Base-by-base conservation (phyloP, 768 basidiomycete species). In the Tricholoma saponaceum region DNA sequence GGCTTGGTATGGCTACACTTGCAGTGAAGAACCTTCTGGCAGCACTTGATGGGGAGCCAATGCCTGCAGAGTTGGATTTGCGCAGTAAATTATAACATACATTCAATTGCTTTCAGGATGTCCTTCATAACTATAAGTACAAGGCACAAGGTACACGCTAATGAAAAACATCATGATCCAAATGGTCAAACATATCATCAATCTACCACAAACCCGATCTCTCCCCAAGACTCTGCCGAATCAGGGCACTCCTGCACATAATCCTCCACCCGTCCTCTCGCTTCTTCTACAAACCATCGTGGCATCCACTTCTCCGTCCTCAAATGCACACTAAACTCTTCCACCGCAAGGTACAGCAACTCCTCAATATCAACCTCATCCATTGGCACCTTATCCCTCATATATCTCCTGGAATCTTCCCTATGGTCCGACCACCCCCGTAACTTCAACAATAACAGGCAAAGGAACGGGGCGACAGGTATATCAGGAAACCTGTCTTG, bases 1-100 rank as follows among this genome's bases (percentile, higher is more conserved):
- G 95, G 54, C 69, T 82, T 52, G 87, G 79, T 7, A 97, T 97
- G 95, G 92, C 87, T 0, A 82, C 79, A 2, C 72, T 91, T 32
- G 90, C 89, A 1, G 87, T 79, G 3, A 76, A 82, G 56, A 94
- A 93, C 66, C 64, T 88, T 51, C 66, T 92, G 4, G 83, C 79
- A 0, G 89, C 79, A 5, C 61, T 88, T 1, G 70, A 73, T 22
- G 83, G 74, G 1, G 68, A 73, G 33, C 64, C 66, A 0, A 85
- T 91, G 85, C 85, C 82, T 0, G 79, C 83, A 32, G 77, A 82
- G 32, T 55, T 75, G 1, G 69, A 72, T 53, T 55, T 73, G 37
- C 50, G 46, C 47, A 60, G 56, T 56, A 57, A 59, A 25, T 32
- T 65, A 1, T 62, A 49, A 57, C 18, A 30, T 30, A 50, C 16